phyloP scores from a whole-genome alignment of 306 rosid species.

The Dalbergia cochinchinensis region DNA sequence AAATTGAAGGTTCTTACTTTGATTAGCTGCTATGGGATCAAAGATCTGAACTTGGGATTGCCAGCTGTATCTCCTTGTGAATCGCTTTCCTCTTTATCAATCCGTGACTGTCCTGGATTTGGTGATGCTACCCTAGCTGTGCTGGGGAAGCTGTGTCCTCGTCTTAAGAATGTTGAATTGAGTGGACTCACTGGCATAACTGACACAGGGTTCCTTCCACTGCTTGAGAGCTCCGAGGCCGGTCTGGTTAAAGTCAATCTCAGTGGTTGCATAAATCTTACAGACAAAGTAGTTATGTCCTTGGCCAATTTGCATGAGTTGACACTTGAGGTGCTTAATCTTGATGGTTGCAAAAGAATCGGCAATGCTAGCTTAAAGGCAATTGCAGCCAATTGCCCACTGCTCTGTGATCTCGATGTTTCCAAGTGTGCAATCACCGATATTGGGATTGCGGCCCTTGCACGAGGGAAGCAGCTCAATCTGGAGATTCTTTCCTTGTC shows the following conservation, averaged over 20 bases:
- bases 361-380: slow-evolving; percentile 70
- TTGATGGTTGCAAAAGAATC: slow-evolving; percentile 72
- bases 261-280: slow-evolving; percentile 74
- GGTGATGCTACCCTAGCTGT: slow-evolving; percentile 68
- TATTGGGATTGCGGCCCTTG: slow-evolving; percentile 70
- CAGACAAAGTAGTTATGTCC: slow-evolving; percentile 65
- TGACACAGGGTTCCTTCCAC: slow-evolving; percentile 70
- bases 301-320: slow-evolving; percentile 67
- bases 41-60: slow-evolving; percentile 59
- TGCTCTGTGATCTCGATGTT: slow-evolving; percentile 77
- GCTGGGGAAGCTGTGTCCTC: slow-evolving; percentile 82
- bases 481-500: slow-evolving; percentile 81
- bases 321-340: slow-evolving; percentile 75
- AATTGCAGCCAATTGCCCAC: slow-evolving; percentile 69
- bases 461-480: slow-evolving; percentile 52
- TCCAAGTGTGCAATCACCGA: slow-evolving; percentile 78
- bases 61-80: slow-evolving; percentile 56
- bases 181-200: slow-evolving; percentile 76
- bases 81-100: slow-evolving; percentile 67
- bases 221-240: slow-evolving; percentile 68
- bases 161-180: slow-evolving; percentile 72
- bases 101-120: slow-evolving; percentile 84
- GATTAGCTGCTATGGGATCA: slow-evolving; percentile 81
- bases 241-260: slow-evolving; percentile 78
- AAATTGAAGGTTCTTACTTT: slow-evolving; percentile 76